These are phyloP conservation scores for Kwoniella shivajii DNA, from an alignment of 1,284 basidiomycete genomes.

Conservation along the genomic window DNA sequence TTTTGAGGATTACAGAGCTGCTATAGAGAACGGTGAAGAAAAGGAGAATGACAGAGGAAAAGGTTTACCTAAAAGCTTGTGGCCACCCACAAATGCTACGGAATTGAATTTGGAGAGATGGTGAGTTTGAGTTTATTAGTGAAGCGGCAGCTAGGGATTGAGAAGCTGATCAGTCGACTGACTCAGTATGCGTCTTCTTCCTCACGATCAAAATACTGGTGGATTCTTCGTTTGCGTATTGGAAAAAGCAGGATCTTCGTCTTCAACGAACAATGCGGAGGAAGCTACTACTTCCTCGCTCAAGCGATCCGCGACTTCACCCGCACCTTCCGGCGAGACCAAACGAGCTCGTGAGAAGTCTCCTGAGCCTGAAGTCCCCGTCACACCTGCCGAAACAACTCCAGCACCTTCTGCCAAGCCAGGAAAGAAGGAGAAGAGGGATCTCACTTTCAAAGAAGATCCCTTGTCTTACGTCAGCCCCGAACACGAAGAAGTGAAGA, in stretches of 20 bases:
- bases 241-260: conserved; percentile 56
- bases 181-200: conserved; percentile 79
- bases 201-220: conserved; percentile 94
- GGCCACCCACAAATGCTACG: conserved; percentile 71
- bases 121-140: too few relatives aligned
- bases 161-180: not conserved
- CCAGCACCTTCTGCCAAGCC: conserved; percentile 21
- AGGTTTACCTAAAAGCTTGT: conserved; percentile 68
- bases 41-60: conserved; percentile 52
- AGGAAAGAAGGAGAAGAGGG: conserved; percentile 52
- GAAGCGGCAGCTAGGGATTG: not conserved
- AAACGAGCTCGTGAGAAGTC: conserved; percentile 43
- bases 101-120: conserved; percentile 68
- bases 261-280: not conserved
- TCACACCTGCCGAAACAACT: conserved; percentile 8
- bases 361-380: conserved; percentile 7
- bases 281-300: conserved; percentile 2
- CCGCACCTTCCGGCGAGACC: conserved; percentile 20
- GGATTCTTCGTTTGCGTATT: conserved; percentile 96
- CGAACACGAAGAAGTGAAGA: conserved; percentile 68
- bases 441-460: conserved; percentile 77
- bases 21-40: conserved; percentile 30
- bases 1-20: conserved; percentile 36
- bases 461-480: conserved; percentile 79
- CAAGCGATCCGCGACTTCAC: conserved; percentile 11